A percentile compares a stretch with the other conserved stretches of the same genome.
phyloP scores from a whole-genome alignment of 2,329 filamentous ascomycete genomes.

The Didymella keratinophila region DNA sequence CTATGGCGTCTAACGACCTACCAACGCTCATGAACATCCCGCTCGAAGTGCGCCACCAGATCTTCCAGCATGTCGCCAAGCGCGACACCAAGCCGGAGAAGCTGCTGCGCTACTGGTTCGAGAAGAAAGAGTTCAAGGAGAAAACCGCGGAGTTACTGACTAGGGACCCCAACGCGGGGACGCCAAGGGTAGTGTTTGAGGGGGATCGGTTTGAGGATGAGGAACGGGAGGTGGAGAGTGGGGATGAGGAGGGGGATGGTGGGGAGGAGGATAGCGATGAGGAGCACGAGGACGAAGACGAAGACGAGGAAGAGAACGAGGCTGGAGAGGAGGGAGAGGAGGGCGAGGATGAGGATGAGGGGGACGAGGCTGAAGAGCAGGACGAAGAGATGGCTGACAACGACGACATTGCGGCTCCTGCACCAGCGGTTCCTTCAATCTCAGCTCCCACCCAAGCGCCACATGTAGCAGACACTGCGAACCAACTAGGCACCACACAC shows the following conservation, averaged over 20 bases:
- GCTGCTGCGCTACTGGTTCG: constrained; percentile 47
- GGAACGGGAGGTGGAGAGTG: constrained; percentile 5
- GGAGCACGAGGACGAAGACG: constrained; percentile 13
- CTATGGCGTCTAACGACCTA: constrained; percentile 1
- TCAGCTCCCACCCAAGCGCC: not conserved
- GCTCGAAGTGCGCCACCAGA: constrained; percentile 43
- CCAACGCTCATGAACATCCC: constrained; percentile 35
- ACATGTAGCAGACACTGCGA: not conserved
- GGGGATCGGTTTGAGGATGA: constrained; percentile 20
- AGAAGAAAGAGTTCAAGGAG: constrained; percentile 41
- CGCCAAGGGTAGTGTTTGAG: constrained; percentile 17
- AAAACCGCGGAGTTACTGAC: constrained; percentile 22
- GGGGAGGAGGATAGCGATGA: constrained; percentile 25
- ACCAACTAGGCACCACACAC: not conserved
- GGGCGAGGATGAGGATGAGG: not conserved
- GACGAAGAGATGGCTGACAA: constrained; percentile 1
- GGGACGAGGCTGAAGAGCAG: not conserved
- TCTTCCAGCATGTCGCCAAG: constrained; percentile 35
- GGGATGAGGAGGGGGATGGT: constrained; percentile 17
- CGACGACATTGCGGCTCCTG: not conserved
- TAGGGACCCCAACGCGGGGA: constrained; percentile 21
- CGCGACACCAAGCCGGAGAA: constrained; percentile 32
- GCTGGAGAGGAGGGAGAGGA: constrained; percentile 8
- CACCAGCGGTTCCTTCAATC: not conserved
- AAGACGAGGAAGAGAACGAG: constrained; percentile 16